These are phyloP conservation scores for Lonicera japonica DNA, from an alignment of 129 eudicot species.

Conservation along the genomic window DNA sequence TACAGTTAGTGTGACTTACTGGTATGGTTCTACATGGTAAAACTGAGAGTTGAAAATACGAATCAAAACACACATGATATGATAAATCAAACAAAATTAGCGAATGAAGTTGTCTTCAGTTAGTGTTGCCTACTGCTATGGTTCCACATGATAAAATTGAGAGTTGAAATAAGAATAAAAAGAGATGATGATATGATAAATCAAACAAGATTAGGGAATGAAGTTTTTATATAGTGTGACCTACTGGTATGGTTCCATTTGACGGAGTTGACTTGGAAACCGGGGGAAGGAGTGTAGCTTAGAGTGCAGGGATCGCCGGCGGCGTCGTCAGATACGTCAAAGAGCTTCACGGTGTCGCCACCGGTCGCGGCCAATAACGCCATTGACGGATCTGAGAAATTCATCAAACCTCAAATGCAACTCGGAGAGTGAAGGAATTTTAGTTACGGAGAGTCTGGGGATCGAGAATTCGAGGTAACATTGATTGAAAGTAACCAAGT, in stretches of 20 bases:
- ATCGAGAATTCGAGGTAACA: not conserved
- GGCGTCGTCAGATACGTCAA: constrained; percentile 67
- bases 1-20: too few species aligned
- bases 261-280: constrained; percentile 70
- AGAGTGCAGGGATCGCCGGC: constrained; percentile 90
- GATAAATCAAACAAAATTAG: not conserved
- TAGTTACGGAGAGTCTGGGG: not conserved
- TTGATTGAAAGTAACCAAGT: too few species aligned
- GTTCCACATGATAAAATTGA: not conserved
- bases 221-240: constrained; percentile 1
- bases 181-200: too few species aligned
- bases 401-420: constrained; percentile 28
- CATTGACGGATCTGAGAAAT: constrained; percentile 54
- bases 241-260: constrained; percentile 96
- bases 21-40: too few species aligned
- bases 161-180: not conserved
- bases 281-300: constrained; percentile 74
- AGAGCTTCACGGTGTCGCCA: constrained; percentile 89
- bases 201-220: too few species aligned
- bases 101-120: too few species aligned
- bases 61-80: not conserved
- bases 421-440: not conserved
- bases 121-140: too few species aligned
- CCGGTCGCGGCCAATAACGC: constrained; percentile 73
- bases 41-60: not conserved